phyloP scores from a whole-genome alignment of 768 basidiomycete species.

The Agaricus sinodeliciosus region DNA sequence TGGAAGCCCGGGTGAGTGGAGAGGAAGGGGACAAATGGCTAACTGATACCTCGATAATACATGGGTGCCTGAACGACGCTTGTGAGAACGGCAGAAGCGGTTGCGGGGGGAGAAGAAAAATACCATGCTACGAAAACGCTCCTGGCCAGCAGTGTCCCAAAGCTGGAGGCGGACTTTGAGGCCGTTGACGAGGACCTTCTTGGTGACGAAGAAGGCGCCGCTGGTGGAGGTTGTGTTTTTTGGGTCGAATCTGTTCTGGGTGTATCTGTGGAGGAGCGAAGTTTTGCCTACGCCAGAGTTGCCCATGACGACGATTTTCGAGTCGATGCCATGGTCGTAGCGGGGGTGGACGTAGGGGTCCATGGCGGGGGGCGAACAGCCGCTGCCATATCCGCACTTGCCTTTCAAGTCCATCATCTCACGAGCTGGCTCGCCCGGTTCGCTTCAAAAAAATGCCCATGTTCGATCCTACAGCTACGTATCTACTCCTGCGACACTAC shows the following conservation, averaged over 20 bases:
- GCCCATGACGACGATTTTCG: constrained; percentile 95
- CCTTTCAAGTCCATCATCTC: constrained; percentile 24
- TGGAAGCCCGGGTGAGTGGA: constrained; percentile 17
- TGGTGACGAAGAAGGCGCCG: constrained; percentile 90
- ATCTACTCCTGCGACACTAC: constrained; percentile 59
- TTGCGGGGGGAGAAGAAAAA: constrained; percentile 19
- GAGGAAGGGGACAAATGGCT: constrained; percentile 16
- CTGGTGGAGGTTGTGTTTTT: constrained; percentile 87
- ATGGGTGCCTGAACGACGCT: constrained; percentile 67
- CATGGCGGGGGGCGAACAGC: constrained; percentile 28
- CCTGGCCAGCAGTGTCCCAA: constrained; percentile 94
- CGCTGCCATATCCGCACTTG: constrained; percentile 20
- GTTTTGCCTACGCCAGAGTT: constrained; percentile 86
- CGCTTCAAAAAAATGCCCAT: constrained; percentile 11
- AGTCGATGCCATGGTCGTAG: constrained; percentile 84
- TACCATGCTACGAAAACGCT: constrained; percentile 88
- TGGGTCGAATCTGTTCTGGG: constrained; percentile 84
- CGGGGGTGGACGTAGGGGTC: constrained; percentile 63
- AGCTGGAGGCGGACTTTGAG: constrained; percentile 82
- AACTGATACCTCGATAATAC: constrained; percentile 71
- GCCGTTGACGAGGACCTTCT: constrained; percentile 83
- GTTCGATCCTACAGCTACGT: constrained; percentile 18
- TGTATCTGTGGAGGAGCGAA: constrained; percentile 84
- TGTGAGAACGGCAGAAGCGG: constrained; percentile 14
- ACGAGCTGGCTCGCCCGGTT: constrained; percentile 8